Evolutionary conservation across 495 filamentous ascomycete genomes (phyloP), one percentile per base, ranked within the genome.

Genomic region (Friedmanniomyces endolithicus): DNA sequence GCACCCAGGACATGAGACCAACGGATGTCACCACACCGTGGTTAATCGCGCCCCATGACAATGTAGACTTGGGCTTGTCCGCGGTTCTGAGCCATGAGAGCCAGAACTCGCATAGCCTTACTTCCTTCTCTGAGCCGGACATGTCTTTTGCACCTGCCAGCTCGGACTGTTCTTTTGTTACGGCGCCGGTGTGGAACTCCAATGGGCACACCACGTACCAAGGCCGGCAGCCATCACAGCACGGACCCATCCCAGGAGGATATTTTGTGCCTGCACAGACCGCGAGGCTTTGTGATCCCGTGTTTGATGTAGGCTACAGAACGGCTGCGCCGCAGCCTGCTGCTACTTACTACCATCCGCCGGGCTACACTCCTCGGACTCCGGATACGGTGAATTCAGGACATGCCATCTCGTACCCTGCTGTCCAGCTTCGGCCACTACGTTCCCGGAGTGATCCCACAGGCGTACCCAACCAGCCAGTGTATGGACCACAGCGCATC

Each of bases 21-120:
- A 3, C 35, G 44, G 40, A 52, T 27, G 24, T 41, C 33, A 16
- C 53, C 22, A 23, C 55, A 19, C n/a, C 29, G 6, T 57, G 59
- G 59, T 29, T 51, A 16, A 53, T 29, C n/a, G 27, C 34, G 31
- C 34, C 48, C 22, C 39, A 23, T 3, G 35, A 29, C 17, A 17
- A 48, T 57, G 55, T 61, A 61, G 59, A 50, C 6, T 7, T 45
- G 19, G 59, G 54, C 31, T 40, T 51, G 50, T 61, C 54, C 48
- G 54, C 59, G 25, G 59, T 49, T 50, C 50, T 61, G 50, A 61
- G 59, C 54, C 33, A 61, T 34, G 55, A 57, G 34, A 61, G 59
- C 59, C 55, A 54, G 49, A 61, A 41, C 49, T 54, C 59, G 44
- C 53, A 54, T 43, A 61, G 48, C 54, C 55, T 61, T 23, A 39